phyloP scores from a whole-genome alignment of 2,329 filamentous ascomycete species.

The Sclerotiophoma versabilis region DNA sequence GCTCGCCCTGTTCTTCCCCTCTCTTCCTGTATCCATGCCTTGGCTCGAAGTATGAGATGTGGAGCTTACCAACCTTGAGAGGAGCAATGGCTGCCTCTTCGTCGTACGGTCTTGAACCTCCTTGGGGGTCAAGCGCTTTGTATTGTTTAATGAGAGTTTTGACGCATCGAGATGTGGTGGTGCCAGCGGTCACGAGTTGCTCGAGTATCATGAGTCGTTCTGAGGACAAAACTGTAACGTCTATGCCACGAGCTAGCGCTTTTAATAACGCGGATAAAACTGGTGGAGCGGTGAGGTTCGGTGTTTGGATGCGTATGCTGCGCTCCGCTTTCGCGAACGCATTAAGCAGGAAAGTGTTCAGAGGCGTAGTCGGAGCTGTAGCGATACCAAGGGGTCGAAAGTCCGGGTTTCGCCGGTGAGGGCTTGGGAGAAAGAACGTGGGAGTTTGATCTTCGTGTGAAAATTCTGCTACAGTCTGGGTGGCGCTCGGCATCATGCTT shows the following conservation, averaged over 20 bases:
- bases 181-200: slow-evolving; percentile 80
- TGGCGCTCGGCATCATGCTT: background rate
- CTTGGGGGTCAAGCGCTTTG: slow-evolving; percentile 18
- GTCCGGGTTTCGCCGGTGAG: slow-evolving; percentile 72
- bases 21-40: slow-evolving; percentile 29
- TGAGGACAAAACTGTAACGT: slow-evolving; percentile 72
- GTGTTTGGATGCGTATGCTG: slow-evolving; percentile 74
- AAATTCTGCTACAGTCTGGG: background rate
- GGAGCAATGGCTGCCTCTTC: slow-evolving; percentile 40
- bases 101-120: slow-evolving; percentile 5
- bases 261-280: slow-evolving; percentile 67
- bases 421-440: slow-evolving; percentile 75
- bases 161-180: slow-evolving; percentile 72
- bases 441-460: slow-evolving; percentile 50
- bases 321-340: slow-evolving; percentile 65
- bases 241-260: slow-evolving; percentile 70
- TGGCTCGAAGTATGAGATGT: slow-evolving; percentile 65
- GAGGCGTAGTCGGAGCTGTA: slow-evolving; percentile 68
- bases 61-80: slow-evolving; percentile 56
- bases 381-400: slow-evolving; percentile 57
- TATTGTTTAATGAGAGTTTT: slow-evolving; percentile 66
- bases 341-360: slow-evolving; percentile 70
- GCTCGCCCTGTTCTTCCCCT: slow-evolving; percentile 57
- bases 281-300: slow-evolving; percentile 75
- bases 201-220: slow-evolving; percentile 77